Conservation (phyloP, 2,329 filamentous ascomycete species). For the Dactylonectria macrodidyma region DNA sequence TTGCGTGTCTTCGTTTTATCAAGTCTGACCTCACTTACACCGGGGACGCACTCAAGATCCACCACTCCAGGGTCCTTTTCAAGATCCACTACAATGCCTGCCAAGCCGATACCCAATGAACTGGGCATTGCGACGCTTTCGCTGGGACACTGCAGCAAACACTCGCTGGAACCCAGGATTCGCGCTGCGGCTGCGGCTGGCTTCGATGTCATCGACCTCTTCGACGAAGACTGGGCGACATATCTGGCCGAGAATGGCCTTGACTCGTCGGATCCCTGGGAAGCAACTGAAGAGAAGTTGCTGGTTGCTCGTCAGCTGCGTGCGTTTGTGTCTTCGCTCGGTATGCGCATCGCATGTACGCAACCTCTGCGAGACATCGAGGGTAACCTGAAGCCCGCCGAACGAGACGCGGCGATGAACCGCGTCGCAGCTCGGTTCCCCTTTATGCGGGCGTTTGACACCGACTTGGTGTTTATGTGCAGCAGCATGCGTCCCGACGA, state of each 20-base stretch:
- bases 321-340: constrained; percentile 18
- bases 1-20: not conserved
- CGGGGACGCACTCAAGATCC: not conserved
- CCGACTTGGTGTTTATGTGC: constrained; percentile 36
- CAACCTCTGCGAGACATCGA: constrained; percentile 34
- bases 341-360: constrained; percentile 35
- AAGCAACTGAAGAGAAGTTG: constrained; percentile 31
- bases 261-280: constrained; percentile 32
- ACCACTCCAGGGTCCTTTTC: too few relatives aligned
- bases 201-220: constrained; percentile 34
- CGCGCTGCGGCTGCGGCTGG: constrained; percentile 26
- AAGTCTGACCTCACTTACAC: not conserved
- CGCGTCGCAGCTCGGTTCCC: constrained; percentile 33
- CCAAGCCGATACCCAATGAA: constrained; percentile 23
- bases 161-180: constrained; percentile 26
- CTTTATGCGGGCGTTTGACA: constrained; percentile 35
- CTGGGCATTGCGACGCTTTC: constrained; percentile 35
- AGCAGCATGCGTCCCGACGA: constrained; percentile 35
- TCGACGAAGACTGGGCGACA: constrained; percentile 34
- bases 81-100: constrained; percentile 18
- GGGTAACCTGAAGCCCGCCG: constrained; percentile 23
- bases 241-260: constrained; percentile 34
- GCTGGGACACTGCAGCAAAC: constrained; percentile 29
- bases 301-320: constrained; percentile 23
- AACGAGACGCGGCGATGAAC: constrained; percentile 25